phyloP scores from a whole-genome alignment of 192 early-diverging fungal genomes.

The Kappamyces sp. region DNA sequence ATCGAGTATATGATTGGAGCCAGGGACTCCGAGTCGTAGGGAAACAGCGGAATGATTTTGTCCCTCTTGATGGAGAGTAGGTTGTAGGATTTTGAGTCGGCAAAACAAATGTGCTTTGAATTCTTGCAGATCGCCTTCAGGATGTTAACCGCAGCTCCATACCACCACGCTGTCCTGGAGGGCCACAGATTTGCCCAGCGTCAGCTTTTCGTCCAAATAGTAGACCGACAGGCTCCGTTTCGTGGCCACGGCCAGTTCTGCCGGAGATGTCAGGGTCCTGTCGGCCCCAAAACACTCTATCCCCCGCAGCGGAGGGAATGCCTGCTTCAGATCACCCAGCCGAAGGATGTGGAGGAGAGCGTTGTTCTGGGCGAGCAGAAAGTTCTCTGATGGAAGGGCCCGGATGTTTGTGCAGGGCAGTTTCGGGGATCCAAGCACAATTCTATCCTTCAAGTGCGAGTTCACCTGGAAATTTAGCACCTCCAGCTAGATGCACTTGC shows the following conservation, averaged over 20 bases:
- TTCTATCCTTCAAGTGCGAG: constrained; percentile 5
- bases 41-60: constrained; percentile 38
- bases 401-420: no score
- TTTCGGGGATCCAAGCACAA: background rate
- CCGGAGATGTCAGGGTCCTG: constrained; percentile 26
- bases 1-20: constrained; percentile 60
- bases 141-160: background rate
- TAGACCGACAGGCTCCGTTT: constrained; percentile 25
- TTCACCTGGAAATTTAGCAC: constrained; percentile 30
- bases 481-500: constrained; percentile 23
- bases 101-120: constrained; percentile 47
- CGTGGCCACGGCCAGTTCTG: constrained; percentile 37
- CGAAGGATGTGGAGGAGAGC: no score
- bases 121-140: no score
- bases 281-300: constrained; percentile 35
- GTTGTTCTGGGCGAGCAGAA: no score
- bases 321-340: no score
- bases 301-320: no score
- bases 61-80: constrained; percentile 48
- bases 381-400: no score
- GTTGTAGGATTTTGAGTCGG: constrained; percentile 66
- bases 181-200: constrained; percentile 25
- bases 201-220: constrained; percentile 33
- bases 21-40: constrained; percentile 42
- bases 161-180: background rate